Evolutionary conservation across 306 rosid species (phyloP).

Genomic region (Corylus avellana): DNA sequence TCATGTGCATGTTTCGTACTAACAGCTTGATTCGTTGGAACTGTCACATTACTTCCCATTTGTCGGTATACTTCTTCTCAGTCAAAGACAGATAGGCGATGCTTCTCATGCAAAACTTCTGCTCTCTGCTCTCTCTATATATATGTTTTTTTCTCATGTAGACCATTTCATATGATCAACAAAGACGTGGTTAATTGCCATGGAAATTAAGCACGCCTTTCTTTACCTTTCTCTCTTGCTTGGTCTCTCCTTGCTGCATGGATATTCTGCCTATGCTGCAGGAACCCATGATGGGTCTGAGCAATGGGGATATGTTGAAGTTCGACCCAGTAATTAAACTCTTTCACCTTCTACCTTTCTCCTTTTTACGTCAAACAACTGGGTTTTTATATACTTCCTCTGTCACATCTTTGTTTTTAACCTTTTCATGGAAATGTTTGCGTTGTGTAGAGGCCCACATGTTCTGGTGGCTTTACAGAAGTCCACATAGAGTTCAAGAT

Average conservation of each 20-base stretch:
- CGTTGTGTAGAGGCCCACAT: neutral
- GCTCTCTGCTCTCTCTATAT: neutral
- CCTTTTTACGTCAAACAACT: no score
- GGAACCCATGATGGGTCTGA: neutral
- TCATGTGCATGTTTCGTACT: no score
- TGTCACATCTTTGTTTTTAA: neutral
- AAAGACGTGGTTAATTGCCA: neutral
- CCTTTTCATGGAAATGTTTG: neutral
- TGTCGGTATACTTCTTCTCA: no score
- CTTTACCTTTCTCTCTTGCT: neutral
- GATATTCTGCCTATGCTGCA: neutral
- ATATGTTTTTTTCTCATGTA: neutral
- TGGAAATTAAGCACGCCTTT: neutral
- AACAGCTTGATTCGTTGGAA: no score
- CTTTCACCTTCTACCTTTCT: no score
- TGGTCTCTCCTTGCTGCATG: neutral
- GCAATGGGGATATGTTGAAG: conserved; percentile 3
- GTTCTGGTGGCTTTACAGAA: conserved; percentile 2
- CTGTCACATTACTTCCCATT: no score
- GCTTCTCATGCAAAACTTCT: no score
- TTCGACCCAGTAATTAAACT: neutral
- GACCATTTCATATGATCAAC: neutral
- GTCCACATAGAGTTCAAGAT: neutral
- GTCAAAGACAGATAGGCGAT: no score
- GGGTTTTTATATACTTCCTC: no score